Percentiles rank a stretch among this genome's conserved stretches.
Conservation (phyloP, 2,329 filamentous ascomycete genomes). For the Apiospora aurea region DNA sequence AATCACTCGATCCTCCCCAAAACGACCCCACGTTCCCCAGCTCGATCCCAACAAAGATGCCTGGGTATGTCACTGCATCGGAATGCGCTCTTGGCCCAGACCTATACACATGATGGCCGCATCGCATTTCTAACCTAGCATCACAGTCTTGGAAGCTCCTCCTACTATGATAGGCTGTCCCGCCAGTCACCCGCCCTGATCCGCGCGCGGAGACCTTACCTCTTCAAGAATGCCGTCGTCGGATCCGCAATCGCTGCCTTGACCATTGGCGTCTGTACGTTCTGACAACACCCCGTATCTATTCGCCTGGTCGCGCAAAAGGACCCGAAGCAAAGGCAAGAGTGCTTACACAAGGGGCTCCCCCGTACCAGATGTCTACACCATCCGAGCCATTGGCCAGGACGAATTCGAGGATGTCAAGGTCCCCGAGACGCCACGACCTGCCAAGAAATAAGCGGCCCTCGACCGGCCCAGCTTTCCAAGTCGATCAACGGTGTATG, state of each 20-base stretch:
- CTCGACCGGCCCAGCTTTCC: background rate
- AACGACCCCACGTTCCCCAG: background rate
- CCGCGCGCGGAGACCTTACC: slow-evolving; percentile 88
- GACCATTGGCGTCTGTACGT: slow-evolving; percentile 87
- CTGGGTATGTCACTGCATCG: slow-evolving; percentile 20
- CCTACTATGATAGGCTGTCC: slow-evolving; percentile 91
- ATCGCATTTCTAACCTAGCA: background rate
- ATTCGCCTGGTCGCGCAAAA: background rate
- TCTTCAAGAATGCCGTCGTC: slow-evolving; percentile 86
- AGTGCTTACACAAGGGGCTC: background rate
- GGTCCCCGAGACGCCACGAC: slow-evolving; percentile 76
- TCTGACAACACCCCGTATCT: background rate
- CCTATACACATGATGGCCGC: background rate
- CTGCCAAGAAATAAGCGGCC: slow-evolving; percentile 42
- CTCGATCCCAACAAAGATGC: slow-evolving; percentile 6
- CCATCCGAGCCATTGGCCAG: slow-evolving; percentile 86
- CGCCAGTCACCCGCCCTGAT: slow-evolving; percentile 88
- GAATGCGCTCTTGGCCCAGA: background rate
- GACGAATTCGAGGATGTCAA: slow-evolving; percentile 97
- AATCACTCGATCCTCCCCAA: background rate
- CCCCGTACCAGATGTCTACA: slow-evolving; percentile 58
- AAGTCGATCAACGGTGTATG: background rate
- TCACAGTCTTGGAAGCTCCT: slow-evolving; percentile 57
- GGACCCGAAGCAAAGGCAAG: no score
- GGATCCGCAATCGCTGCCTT: slow-evolving; percentile 78